Evolutionary conservation across 2,329 filamentous ascomycete genomes (phyloP).

Genomic region (Neopestalotiopsis rosae): DNA sequence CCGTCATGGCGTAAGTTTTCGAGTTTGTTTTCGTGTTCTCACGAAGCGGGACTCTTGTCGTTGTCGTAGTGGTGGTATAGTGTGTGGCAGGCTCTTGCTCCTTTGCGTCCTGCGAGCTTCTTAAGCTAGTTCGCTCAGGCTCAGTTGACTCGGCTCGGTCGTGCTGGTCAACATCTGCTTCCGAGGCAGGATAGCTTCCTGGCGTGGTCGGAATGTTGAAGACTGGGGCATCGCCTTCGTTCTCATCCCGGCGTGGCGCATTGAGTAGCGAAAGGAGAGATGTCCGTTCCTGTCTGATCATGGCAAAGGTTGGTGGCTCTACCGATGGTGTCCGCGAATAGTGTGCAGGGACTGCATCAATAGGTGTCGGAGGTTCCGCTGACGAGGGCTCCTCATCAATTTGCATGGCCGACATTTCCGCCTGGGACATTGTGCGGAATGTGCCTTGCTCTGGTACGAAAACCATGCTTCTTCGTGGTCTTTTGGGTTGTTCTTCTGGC

Average conservation of each 20-base stretch:
- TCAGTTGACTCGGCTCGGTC: conserved; percentile 1
- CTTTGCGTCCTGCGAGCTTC: conserved; percentile 17
- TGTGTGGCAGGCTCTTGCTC: conserved; percentile 53
- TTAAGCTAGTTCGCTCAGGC: conserved; percentile 15
- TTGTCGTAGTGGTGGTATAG: conserved; percentile 56
- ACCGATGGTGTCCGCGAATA: conserved; percentile 67
- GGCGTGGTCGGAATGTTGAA: conserved; percentile 50
- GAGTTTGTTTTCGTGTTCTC: conserved; percentile 47
- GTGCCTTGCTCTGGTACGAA: conserved; percentile 68
- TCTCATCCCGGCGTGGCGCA: conserved; percentile 51
- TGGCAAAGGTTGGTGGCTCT: conserved; percentile 65
- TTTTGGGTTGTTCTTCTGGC: conserved; percentile 34
- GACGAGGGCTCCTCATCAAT: conserved; percentile 33
- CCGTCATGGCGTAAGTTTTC: conserved; percentile 50
- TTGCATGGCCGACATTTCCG: conserved; percentile 53
- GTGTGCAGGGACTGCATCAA: conserved; percentile 32
- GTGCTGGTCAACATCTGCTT: conserved; percentile 11
- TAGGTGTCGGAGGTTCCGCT: conserved; percentile 38
- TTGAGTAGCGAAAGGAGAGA: conserved; percentile 68
- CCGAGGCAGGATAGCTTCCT: conserved; percentile 29
- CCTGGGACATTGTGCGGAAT: conserved; percentile 64
- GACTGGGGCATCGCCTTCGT: conserved; percentile 35
- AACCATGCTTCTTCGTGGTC: conserved; percentile 56
- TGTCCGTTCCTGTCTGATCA: conserved; percentile 57
- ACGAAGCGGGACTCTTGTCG: conserved; percentile 54